Conservation (phyloP, 208 protist species). For the Crithidia thermophila region DNA sequence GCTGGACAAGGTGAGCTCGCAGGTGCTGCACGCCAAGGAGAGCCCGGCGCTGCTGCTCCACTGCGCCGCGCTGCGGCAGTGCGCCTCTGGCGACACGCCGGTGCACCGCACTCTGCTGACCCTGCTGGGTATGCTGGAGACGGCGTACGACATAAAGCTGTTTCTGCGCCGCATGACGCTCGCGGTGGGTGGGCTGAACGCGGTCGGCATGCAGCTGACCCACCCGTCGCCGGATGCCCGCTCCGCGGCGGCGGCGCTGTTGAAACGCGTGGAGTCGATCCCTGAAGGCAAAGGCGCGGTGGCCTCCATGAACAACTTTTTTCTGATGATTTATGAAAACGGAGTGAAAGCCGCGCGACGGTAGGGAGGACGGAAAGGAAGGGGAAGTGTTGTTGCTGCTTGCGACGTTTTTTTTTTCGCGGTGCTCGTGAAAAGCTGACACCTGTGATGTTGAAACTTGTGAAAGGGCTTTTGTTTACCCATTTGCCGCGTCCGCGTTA, state of each 20-base stretch:
- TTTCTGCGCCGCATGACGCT: conserved; percentile 75
- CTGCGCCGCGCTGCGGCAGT: conserved; percentile 58
- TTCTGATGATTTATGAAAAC: conserved; percentile 67
- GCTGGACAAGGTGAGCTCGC: conserved; percentile 33
- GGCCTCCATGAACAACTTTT: conserved; percentile 72
- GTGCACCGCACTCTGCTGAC: conserved; percentile 46
- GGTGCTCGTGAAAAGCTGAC: no score
- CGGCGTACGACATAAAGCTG: conserved; percentile 43
- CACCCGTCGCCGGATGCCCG: conserved; percentile 45
- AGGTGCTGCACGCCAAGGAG: conserved; percentile 48
- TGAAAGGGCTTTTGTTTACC: no score
- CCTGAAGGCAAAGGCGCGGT: conserved; percentile 56
- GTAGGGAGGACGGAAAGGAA: not conserved
- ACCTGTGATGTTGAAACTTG: no score
- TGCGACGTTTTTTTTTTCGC: not conserved
- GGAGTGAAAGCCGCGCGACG: conserved; percentile 1
- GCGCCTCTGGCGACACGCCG: conserved; percentile 32
- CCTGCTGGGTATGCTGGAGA: conserved; percentile 42
- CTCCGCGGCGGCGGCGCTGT: conserved; percentile 37
- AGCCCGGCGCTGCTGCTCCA: conserved; percentile 40
- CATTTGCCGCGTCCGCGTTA: no score
- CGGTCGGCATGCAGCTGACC: conserved; percentile 67
- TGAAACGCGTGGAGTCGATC: conserved; percentile 50
- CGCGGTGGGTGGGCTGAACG: conserved; percentile 61
- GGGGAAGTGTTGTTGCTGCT: not conserved